These are phyloP conservation scores for Elymus sibiricus DNA, from an alignment of 176 grass and related monocot species.

Conservation along the genomic window DNA sequence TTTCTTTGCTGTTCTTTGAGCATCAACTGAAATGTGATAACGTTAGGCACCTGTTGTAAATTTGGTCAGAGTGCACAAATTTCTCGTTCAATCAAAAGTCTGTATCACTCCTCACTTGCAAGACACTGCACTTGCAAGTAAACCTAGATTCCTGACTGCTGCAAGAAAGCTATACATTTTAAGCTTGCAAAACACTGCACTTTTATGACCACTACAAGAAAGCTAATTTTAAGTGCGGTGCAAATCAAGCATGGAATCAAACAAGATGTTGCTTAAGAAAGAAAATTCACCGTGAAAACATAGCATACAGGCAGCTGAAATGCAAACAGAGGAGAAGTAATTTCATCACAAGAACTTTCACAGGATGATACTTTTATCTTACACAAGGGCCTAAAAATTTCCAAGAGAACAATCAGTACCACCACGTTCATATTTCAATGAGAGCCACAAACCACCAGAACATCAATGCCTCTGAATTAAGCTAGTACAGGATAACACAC, in stretches of 20 bases:
- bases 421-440: not conserved
- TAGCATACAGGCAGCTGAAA: not conserved
- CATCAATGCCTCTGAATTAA: not conserved
- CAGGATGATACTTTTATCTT: not conserved
- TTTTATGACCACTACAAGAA: not conserved
- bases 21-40: not conserved
- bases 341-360: not conserved
- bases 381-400: not conserved
- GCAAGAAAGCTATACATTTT: not conserved
- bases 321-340: not conserved
- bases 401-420: not conserved
- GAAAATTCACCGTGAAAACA: not conserved
- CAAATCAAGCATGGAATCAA: not conserved
- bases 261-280: not conserved
- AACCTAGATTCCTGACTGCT: not conserved
- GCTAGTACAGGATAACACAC: not conserved
- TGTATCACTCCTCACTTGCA: not conserved
- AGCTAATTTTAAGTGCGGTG: not conserved
- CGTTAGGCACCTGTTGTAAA: not conserved
- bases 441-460: not conserved
- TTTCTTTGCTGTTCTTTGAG: not conserved
- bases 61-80: not conserved
- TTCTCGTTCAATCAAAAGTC: not conserved
- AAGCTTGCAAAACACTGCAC: not conserved
- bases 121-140: not conserved